Percentiles rank a stretch among this genome's conserved stretches.
Evolutionary conservation across 2,329 filamentous ascomycete species (phyloP).

Genomic region (Claviceps sp.): DNA sequence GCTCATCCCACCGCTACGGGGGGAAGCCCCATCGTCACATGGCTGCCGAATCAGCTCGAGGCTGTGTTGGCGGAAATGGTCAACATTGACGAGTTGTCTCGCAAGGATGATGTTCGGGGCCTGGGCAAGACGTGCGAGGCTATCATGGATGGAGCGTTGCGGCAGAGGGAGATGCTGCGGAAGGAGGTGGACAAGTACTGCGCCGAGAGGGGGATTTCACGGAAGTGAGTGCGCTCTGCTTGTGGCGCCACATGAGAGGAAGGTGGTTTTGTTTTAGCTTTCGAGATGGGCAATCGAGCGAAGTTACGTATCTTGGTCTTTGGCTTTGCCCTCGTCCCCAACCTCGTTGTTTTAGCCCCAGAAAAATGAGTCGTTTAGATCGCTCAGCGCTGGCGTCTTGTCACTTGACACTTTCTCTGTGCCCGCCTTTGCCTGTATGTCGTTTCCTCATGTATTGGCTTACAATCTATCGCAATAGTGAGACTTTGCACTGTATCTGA

Average conservation of each 20-base stretch:
- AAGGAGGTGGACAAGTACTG: constrained; percentile 71
- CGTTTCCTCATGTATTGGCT: no score
- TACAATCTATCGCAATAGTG: no score
- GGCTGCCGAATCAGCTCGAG: constrained; percentile 69
- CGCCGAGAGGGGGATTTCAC: constrained; percentile 38
- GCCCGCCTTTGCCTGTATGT: no score
- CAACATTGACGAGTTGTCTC: constrained; percentile 35
- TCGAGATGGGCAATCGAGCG: background rate
- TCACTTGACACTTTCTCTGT: no score
- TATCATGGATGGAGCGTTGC: constrained; percentile 53
- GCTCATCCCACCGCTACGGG: constrained; percentile 66
- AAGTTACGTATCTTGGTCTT: no score
- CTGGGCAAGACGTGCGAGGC: constrained; percentile 35
- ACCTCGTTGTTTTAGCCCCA: no score
- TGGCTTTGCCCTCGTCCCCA: no score
- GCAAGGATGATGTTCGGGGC: constrained; percentile 22
- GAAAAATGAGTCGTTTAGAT: no score
- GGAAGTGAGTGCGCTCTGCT: constrained; percentile 1
- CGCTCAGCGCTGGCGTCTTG: no score
- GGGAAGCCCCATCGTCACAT: constrained; percentile 70
- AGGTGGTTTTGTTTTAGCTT: background rate
- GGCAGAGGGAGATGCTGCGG: constrained; percentile 50
- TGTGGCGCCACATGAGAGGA: background rate
- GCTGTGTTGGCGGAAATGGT: constrained; percentile 62
- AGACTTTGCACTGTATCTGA: no score